Base-by-base conservation (phyloP, 805 yeast genomes). In the Ogataea naganishii region DNA sequence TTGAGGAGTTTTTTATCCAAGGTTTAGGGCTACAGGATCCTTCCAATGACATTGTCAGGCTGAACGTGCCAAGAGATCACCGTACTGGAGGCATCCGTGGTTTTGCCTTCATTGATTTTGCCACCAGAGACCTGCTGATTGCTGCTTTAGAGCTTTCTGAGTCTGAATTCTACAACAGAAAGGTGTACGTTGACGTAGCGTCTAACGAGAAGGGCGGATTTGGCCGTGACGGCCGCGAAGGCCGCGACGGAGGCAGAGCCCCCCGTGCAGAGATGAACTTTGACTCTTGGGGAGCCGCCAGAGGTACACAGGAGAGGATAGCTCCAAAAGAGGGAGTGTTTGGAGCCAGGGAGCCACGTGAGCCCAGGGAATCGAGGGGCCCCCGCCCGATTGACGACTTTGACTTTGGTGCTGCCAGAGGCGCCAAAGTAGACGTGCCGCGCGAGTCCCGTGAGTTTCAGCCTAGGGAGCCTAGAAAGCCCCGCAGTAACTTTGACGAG, bases 61-160 rank as follows among this genome's bases (percentile, higher is more conserved):
- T 86, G 38, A 73, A 76, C 38, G 72, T 84, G 41, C 95, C 95
- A 42, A 69, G 63, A 49, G 94, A 82, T 56, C 49, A 57, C 45
- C 68, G 60, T 38, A 72, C 76, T 34, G 77, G 82, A 21, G 73
- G 77, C 48, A 66, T 82, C 32, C 68, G 62, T 46, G 75, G 75
- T 10, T 70, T 63, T 47, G 77, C 75, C 21, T 72, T 72, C 36
- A 57, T 72, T 38, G 65, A 75, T 11, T 71, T 72, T 41, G 44
- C 47, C 16, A 60, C 62, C 36, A 59, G 69, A 46, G 63, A 53
- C 9, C 46, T 56, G 7, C 62, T 72, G 43, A 73, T 69, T 48
- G 72, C 66, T 40, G 72, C 75, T 2, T 60, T 72, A 38, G 47
- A 54, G 31, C 61, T 71, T 38, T 59, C 64, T 36, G 54, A 56